Percentiles rank a stretch among this genome's conserved stretches.
These are phyloP conservation scores for Ceratobasidium sp. DNA, from an alignment of 1,284 basidiomycete species.

Conservation along the genomic window DNA sequence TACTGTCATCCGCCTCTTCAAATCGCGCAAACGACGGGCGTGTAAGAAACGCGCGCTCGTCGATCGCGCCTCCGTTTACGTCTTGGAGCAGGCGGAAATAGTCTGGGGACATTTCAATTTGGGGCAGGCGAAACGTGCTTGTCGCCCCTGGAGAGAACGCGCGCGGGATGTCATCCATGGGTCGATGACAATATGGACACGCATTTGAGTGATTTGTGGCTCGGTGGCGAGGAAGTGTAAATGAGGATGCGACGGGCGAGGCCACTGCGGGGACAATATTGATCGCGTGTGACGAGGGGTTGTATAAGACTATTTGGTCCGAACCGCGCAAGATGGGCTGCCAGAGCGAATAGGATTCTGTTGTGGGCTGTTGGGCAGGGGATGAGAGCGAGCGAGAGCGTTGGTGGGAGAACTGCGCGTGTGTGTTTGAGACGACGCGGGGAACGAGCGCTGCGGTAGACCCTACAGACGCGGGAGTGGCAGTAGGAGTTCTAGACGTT, in stretches of 20 bases:
- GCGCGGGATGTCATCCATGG: constrained; percentile 50
- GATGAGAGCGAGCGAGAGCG: constrained; percentile 3
- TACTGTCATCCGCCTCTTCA: constrained; percentile 21
- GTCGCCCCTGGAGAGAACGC: constrained; percentile 3
- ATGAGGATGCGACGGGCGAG: constrained; percentile 40
- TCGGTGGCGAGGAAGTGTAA: constrained; percentile 21
- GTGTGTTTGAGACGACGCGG: neutral
- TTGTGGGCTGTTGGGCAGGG: neutral
- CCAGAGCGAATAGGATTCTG: constrained; percentile 41
- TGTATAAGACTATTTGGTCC: constrained; percentile 88
- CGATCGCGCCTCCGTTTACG: constrained; percentile 24
- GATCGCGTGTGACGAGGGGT: constrained; percentile 83
- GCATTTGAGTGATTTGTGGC: neutral
- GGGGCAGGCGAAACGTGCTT: constrained; percentile 23
- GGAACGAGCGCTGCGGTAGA: constrained; percentile 28
- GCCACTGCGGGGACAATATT: constrained; percentile 61
- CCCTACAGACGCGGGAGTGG: neutral
- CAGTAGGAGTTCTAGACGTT: neutral
- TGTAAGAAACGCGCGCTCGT: neutral
- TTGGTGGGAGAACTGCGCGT: neutral
- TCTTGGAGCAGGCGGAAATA: constrained; percentile 70
- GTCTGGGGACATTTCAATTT: constrained; percentile 55
- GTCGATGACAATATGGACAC: constrained; percentile 76
- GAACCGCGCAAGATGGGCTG: constrained; percentile 57
- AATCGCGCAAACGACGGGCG: constrained; percentile 21